Base-by-base conservation (phyloP, 257 asterid genomes). In the Solanum microdontum region DNA sequence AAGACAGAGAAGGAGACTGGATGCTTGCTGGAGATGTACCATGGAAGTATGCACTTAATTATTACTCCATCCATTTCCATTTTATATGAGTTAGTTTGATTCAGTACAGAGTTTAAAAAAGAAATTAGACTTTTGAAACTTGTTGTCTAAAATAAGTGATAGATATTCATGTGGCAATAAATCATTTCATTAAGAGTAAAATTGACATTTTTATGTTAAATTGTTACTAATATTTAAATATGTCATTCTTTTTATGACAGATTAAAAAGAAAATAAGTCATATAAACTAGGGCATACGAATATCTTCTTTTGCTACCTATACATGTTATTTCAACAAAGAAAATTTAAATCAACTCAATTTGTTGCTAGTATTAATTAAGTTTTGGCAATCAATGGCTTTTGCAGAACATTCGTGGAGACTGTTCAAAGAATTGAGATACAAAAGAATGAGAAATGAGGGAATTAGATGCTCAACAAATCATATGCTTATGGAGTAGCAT, bases 1-100 rank as follows among this genome's bases (percentile, higher is more conserved):
- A 93, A 86, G 94, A 93, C 91, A 93, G 80, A 88, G 90, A 92
- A 62, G 95, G 95, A 89, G 91, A 91, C 48, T 92, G 97, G 96
- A 86, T 93, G 93, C 91, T 91, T 17, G 92, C 91, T 10, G 96
- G 95, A 85, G 94, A 93, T 88, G 93, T 91, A 84, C 95, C 95
- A 48, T 93, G 97, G 95, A 89, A 89, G 95, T 94, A 88, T 55
- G 94, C 80, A 72, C 43, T 13, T 39, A 72, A 60, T 60, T 21
- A 9, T 60, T 55, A 55, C 64, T 55, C 64, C 64, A 1, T 19
- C 24, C 64, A 14, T 48, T 14, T 7, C 11, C 10, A 55, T 55
- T 55, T 55, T 55, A 55, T 55, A 55, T 55, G 64, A 55, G 11
- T 55, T 55, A 55, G 24, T 55, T 55, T 55, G 64, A 55, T 19